Percentiles rank a stretch among this genome's conserved stretches.
These are phyloP conservation scores for Pseudonitzschia delicatissima DNA, from an alignment of 108 stramenopile species.

Conservation along the genomic window DNA sequence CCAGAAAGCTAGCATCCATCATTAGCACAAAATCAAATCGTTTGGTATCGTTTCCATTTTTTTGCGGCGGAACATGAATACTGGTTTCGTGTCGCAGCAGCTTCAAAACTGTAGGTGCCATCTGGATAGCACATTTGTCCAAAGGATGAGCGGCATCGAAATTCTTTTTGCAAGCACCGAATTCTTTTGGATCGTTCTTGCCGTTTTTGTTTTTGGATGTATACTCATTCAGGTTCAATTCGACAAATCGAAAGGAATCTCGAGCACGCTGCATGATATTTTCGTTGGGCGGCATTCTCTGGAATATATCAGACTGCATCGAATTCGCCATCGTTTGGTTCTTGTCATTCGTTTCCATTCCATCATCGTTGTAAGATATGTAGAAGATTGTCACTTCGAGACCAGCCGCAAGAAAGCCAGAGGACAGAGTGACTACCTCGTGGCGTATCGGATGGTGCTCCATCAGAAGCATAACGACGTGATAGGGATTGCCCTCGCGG, in stretches of 20 bases:
- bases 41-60: background rate
- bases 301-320: background rate
- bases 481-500: background rate
- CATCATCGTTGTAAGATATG: background rate
- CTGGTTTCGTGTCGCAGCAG: background rate
- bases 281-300: background rate
- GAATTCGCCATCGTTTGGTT: background rate
- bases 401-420: background rate
- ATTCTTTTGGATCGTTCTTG: background rate
- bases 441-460: background rate
- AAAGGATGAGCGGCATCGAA: slow-evolving; percentile 11
- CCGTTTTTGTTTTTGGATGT: background rate
- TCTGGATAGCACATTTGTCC: slow-evolving; percentile 9
- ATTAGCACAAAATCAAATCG: slow-evolving; percentile 15
- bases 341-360: background rate
- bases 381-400: background rate
- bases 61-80: background rate
- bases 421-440: background rate
- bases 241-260: slow-evolving; percentile 6
- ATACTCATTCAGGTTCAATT: background rate
- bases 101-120: background rate
- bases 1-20: slow-evolving; percentile 17
- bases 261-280: background rate
- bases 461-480: background rate
- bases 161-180: background rate